Conservation (phyloP, 1,139 yeast species). For the Eremothecium coryli region DNA sequence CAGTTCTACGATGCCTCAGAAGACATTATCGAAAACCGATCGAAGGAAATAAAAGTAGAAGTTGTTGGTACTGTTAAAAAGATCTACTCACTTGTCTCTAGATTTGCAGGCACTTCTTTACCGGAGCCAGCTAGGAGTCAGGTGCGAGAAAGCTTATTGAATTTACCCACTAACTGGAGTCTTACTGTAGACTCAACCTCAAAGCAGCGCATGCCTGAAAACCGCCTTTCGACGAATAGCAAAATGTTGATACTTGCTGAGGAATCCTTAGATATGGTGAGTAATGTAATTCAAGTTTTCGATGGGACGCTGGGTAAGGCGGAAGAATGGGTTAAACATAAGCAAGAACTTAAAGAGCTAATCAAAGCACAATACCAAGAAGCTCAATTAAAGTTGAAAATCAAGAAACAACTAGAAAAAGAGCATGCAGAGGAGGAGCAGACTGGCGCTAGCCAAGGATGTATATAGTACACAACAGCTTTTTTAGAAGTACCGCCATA, state of each 20-base stretch:
- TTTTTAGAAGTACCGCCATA: neutral
- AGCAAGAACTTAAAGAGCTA: constrained; percentile 30
- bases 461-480: neutral
- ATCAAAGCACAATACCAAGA: constrained; percentile 22
- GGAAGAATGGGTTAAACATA: constrained; percentile 66
- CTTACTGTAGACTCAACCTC: constrained; percentile 31
- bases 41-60: constrained; percentile 58
- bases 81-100: constrained; percentile 76
- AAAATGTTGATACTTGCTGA: constrained; percentile 72
- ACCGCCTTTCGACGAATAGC: constrained; percentile 43
- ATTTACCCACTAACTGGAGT: constrained; percentile 62
- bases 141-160: constrained; percentile 69
- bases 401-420: constrained; percentile 13
- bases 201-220: constrained; percentile 28
- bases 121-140: constrained; percentile 81
- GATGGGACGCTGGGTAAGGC: constrained; percentile 78
- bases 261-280: constrained; percentile 82
- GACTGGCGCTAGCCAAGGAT: neutral
- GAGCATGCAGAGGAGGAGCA: constrained; percentile 9
- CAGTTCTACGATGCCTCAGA: constrained; percentile 13
- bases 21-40: constrained; percentile 29
- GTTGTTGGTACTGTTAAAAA: constrained; percentile 83
- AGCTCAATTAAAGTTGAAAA: constrained; percentile 16
- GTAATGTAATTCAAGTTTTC: constrained; percentile 71
- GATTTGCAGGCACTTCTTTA: constrained; percentile 63